Percentiles rank a stretch among this genome's conserved stretches.
These are phyloP conservation scores for Penicillium sp. DNA, from an alignment of 2,329 filamentous ascomycete genomes.

Conservation along the genomic window DNA sequence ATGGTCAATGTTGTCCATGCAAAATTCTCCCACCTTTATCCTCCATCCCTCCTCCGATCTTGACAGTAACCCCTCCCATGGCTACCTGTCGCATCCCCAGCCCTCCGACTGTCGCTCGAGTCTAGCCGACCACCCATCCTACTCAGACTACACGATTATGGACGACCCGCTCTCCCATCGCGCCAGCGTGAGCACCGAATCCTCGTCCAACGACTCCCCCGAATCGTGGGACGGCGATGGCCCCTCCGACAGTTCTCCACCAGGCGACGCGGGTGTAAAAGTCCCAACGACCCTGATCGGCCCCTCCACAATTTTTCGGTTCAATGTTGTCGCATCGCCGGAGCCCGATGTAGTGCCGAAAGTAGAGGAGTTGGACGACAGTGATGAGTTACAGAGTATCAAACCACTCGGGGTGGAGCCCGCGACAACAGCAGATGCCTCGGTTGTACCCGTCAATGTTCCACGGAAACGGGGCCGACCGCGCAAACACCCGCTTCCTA, in stretches of 20 bases:
- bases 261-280: slow-evolving; percentile 28
- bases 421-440: slow-evolving; percentile 23
- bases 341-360: slow-evolving; percentile 52
- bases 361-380: slow-evolving; percentile 58
- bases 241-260: slow-evolving; percentile 27
- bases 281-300: slow-evolving; percentile 24
- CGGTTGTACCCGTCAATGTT: slow-evolving; percentile 40
- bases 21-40: slow-evolving; percentile 36
- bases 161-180: slow-evolving; percentile 38
- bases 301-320: slow-evolving; percentile 29
- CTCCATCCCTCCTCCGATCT: slow-evolving; percentile 29
- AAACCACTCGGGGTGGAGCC: slow-evolving; percentile 36
- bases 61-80: slow-evolving; percentile 22
- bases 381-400: slow-evolving; percentile 41
- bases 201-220: slow-evolving; percentile 38
- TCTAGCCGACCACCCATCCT: slow-evolving; percentile 31
- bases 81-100: slow-evolving; percentile 13
- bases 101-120: slow-evolving; percentile 25
- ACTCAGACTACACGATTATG: slow-evolving; percentile 32
- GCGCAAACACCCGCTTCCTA: slow-evolving; percentile 74
- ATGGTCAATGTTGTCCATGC: slow-evolving; percentile 48
- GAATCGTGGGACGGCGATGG: slow-evolving; percentile 35
- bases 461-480: slow-evolving; percentile 76
- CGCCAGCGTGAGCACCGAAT: slow-evolving; percentile 40
- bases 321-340: slow-evolving; percentile 31